Percentiles rank a stretch among this genome's conserved stretches.
Conservation (phyloP, 2,329 filamentous ascomycete genomes). For the Penicillium sp. region DNA sequence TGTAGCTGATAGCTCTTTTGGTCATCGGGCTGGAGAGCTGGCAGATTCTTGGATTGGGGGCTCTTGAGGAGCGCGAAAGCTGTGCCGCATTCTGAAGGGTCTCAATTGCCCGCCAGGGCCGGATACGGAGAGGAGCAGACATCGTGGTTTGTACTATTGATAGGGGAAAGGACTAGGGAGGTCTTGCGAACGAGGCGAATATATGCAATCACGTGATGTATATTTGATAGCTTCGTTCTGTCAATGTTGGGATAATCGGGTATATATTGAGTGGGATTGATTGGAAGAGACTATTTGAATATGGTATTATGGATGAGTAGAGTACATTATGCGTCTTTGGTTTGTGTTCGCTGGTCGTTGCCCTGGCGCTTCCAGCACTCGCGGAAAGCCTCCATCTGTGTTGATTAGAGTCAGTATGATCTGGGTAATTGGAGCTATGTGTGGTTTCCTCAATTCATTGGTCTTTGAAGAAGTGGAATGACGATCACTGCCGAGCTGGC, state of each 20-base stretch:
- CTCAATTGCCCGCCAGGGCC: slow-evolving; percentile 22
- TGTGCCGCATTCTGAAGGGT: slow-evolving; percentile 14
- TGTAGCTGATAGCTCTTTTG: slow-evolving; percentile 19
- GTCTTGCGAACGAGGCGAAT: slow-evolving; percentile 1
- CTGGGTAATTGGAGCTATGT: background rate
- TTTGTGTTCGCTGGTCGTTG: slow-evolving; percentile 78
- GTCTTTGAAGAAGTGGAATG: background rate
- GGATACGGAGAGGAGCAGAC: slow-evolving; percentile 22
- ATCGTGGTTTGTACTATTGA: slow-evolving; percentile 17
- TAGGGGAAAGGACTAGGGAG: slow-evolving; percentile 11
- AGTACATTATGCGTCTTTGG: slow-evolving; percentile 60
- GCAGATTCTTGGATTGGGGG: background rate
- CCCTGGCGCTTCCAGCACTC: slow-evolving; percentile 88
- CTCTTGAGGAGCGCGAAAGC: slow-evolving; percentile 13
- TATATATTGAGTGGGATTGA: background rate
- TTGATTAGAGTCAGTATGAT: slow-evolving; percentile 1
- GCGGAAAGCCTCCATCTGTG: slow-evolving; percentile 83
- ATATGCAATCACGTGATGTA: slow-evolving; percentile 24
- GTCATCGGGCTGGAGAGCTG: slow-evolving; percentile 9
- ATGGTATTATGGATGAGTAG: background rate
- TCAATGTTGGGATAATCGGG: background rate
- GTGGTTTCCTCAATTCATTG: too few species aligned
- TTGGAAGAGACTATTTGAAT: background rate
- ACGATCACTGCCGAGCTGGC: background rate
- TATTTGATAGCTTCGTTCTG: background rate